These are phyloP conservation scores for Bipolaris zeicola DNA, from an alignment of 2,329 filamentous ascomycete genomes.

Conservation along the genomic window DNA sequence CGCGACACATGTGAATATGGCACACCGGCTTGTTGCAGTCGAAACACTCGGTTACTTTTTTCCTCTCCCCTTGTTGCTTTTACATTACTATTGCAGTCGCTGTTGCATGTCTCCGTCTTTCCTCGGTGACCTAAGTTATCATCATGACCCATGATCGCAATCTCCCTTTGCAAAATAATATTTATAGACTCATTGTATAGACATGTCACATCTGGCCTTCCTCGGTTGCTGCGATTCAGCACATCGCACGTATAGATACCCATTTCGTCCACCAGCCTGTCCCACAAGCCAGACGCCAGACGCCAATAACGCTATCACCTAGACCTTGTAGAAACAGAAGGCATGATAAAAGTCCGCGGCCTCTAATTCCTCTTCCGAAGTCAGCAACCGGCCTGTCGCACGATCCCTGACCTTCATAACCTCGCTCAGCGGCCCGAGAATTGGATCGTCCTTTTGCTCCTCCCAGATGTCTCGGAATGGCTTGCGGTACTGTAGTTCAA, in stretches of 20 bases:
- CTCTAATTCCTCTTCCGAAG: constrained; percentile 88
- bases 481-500: constrained; percentile 93
- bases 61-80: neutral
- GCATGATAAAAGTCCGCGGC: constrained; percentile 84
- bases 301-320: constrained; percentile 12
- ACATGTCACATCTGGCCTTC: too few species aligned
- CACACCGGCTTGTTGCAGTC: neutral
- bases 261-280: neutral
- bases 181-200: too few species aligned
- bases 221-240: neutral
- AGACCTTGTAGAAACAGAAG: constrained; percentile 97
- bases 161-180: too few species aligned
- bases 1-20: constrained; percentile 7
- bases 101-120: neutral
- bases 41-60: neutral
- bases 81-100: neutral
- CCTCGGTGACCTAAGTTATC: too few species aligned
- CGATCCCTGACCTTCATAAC: constrained; percentile 91
- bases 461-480: constrained; percentile 91
- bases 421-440: constrained; percentile 83
- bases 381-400: constrained; percentile 67
- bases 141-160: too few species aligned
- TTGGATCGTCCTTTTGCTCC: constrained; percentile 82
- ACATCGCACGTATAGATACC: neutral
- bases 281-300: constrained; percentile 1